Evolutionary conservation across 164 flowering plant species (phyloP).

Genomic region (Platanus orientalis): DNA sequence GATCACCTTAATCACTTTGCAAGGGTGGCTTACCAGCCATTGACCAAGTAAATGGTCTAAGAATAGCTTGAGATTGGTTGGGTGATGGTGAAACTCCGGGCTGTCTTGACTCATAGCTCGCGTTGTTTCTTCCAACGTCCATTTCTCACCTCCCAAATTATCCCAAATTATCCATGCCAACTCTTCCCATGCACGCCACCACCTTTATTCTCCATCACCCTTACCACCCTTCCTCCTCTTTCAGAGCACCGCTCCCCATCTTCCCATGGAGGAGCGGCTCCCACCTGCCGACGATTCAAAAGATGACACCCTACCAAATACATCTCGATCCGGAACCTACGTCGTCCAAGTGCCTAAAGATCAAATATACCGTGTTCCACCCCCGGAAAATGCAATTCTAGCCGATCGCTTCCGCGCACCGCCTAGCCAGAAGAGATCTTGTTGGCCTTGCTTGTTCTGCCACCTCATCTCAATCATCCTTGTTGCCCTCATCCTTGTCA

Average conservation of each 20-base stretch:
- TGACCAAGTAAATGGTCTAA: neutral
- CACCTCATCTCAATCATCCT: constrained; percentile 15
- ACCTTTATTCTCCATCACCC: neutral
- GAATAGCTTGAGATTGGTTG: neutral
- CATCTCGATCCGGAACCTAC: constrained; percentile 32
- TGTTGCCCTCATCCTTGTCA: constrained; percentile 18
- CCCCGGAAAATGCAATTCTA: constrained; percentile 55
- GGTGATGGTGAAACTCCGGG: neutral
- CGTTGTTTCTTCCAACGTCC: too few relatives aligned
- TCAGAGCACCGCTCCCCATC: constrained; percentile 43
- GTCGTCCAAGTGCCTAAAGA: constrained; percentile 65
- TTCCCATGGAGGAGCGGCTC: constrained; percentile 62
- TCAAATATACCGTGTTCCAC: constrained; percentile 67
- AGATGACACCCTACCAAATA: neutral
- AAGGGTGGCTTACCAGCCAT: neutral
- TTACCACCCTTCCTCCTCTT: constrained; percentile 12
- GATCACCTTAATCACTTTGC: too few relatives aligned
- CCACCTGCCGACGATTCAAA: constrained; percentile 12
- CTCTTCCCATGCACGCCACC: constrained; percentile 16
- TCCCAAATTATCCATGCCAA: neutral
- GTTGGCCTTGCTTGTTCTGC: constrained; percentile 10
- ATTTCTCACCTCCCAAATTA: too few relatives aligned
- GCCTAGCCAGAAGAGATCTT: neutral
- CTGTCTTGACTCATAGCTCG: too few relatives aligned
- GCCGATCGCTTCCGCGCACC: constrained; percentile 27